phyloP scores from a whole-genome alignment of 2,329 filamentous ascomycete species.

The Cryphonectria radicalis region DNA sequence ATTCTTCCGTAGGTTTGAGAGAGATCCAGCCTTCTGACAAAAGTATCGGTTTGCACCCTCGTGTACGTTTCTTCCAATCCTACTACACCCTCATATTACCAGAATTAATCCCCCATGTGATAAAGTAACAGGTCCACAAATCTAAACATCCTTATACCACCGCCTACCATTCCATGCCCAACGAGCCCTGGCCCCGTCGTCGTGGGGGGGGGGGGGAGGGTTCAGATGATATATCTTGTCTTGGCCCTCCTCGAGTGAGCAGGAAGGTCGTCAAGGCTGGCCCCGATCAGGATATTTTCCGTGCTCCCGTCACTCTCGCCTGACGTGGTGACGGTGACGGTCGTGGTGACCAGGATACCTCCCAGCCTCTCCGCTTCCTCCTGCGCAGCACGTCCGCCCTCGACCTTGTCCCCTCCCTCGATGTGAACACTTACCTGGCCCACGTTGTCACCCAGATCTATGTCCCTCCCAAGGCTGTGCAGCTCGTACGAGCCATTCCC shows the following conservation, averaged over 20 bases:
- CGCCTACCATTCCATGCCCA: background rate
- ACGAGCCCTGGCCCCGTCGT: background rate
- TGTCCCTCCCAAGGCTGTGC: slow-evolving; percentile 27
- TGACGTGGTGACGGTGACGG: slow-evolving; percentile 20
- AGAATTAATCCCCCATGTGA: background rate
- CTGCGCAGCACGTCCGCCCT: background rate
- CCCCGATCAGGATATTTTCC: slow-evolving; percentile 17
- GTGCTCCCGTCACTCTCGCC: slow-evolving; percentile 19
- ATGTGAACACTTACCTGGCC: background rate
- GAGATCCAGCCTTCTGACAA: background rate
- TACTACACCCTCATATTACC: background rate
- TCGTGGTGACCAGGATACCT: slow-evolving; percentile 26
- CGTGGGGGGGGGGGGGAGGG: too few species aligned
- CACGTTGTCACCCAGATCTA: slow-evolving; percentile 4
- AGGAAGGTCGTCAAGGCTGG: background rate
- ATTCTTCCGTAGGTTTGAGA: background rate
- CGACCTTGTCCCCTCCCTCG: background rate
- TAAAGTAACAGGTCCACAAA: background rate
- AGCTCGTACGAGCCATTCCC: slow-evolving; percentile 21
- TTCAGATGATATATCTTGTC: background rate
- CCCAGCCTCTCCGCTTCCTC: slow-evolving; percentile 9
- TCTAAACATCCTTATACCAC: background rate
- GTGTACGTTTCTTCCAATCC: background rate
- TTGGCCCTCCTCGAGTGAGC: background rate
- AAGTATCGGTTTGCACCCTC: too few species aligned